Percentiles rank a stretch among this genome's conserved stretches.
Conservation (phyloP, 495 filamentous ascomycete species). For the Aspergillus bertholletiae region DNA sequence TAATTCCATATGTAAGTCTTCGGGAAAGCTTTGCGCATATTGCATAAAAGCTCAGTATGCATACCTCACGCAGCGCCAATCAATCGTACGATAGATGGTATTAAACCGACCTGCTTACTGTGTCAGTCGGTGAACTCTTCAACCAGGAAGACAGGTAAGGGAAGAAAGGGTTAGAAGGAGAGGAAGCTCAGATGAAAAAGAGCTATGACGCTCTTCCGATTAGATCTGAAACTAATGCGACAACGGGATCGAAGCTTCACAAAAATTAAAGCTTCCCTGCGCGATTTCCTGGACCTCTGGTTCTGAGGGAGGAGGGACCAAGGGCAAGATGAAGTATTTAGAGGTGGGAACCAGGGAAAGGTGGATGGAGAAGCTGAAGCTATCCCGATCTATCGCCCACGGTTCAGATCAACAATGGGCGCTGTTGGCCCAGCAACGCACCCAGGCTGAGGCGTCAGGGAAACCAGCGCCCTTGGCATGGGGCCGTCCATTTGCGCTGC, state of each 20-base stretch:
- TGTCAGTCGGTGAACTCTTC: constrained; percentile 38
- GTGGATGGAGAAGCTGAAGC: constrained; percentile 28
- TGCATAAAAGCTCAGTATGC: constrained; percentile 10
- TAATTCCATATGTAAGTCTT: constrained; percentile 13
- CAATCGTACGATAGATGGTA: constrained; percentile 21
- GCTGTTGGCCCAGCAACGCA: constrained; percentile 42
- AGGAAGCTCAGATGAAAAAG: constrained; percentile 13
- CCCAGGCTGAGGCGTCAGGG: constrained; percentile 27
- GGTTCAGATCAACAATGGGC: constrained; percentile 45
- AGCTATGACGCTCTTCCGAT: constrained; percentile 13
- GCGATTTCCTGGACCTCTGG: constrained; percentile 4
- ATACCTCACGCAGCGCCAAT: constrained; percentile 22
- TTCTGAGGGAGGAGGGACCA: constrained; percentile 13
- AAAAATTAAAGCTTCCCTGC: neutral
- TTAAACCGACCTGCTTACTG: constrained; percentile 26
- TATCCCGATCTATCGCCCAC: constrained; percentile 38
- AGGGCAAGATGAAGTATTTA: constrained; percentile 30
- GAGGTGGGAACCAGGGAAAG: constrained; percentile 28
- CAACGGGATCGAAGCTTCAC: neutral
- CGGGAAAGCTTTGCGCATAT: constrained; percentile 6
- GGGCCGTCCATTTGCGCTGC: constrained; percentile 8
- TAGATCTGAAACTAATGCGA: constrained; percentile 7
- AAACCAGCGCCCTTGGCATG: constrained; percentile 27
- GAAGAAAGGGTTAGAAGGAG: constrained; percentile 8
- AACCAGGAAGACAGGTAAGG: constrained; percentile 19